These are phyloP conservation scores for Scheffersomyces segobiensis DNA, from an alignment of 1,139 yeast genomes.

Conservation along the genomic window DNA sequence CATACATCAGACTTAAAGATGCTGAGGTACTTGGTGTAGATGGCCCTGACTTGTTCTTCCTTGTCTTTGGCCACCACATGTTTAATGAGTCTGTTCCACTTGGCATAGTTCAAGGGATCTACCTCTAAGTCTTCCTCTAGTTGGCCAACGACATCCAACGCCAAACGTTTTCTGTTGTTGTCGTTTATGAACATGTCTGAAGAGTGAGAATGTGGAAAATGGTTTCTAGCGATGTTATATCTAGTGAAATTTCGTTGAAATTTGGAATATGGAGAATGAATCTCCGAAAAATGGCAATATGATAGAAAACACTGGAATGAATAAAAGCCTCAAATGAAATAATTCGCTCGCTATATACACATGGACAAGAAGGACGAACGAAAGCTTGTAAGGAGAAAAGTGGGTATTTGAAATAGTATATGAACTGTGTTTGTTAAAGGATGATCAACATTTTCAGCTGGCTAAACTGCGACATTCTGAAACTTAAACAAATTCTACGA, in stretches of 20 bases:
- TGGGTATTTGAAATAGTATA: not conserved
- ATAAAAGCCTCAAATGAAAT: not conserved
- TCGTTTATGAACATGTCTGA: constrained; percentile 22
- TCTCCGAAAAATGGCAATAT: not conserved
- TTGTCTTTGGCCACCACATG: constrained; percentile 59
- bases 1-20: constrained; percentile 60
- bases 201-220: constrained; percentile 5
- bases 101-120: constrained; percentile 56
- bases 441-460: not conserved
- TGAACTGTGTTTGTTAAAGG: not conserved
- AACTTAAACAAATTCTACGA: not conserved
- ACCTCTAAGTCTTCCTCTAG: constrained; percentile 60
- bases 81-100: constrained; percentile 60
- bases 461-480: not conserved
- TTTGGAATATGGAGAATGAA: not conserved
- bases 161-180: constrained; percentile 32
- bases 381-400: not conserved
- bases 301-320: not conserved
- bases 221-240: not conserved
- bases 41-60: constrained; percentile 59
- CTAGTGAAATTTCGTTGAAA: not conserved
- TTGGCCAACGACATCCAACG: constrained; percentile 53
- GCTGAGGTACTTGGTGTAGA: constrained; percentile 61
- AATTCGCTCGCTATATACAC: not conserved
- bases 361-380: not conserved